Evolutionary conservation across 129 eudicot genomes (phyloP), one percentile per base, ranked within the genome.

Genomic region (Chrysanthemum lavandulifolium): DNA sequence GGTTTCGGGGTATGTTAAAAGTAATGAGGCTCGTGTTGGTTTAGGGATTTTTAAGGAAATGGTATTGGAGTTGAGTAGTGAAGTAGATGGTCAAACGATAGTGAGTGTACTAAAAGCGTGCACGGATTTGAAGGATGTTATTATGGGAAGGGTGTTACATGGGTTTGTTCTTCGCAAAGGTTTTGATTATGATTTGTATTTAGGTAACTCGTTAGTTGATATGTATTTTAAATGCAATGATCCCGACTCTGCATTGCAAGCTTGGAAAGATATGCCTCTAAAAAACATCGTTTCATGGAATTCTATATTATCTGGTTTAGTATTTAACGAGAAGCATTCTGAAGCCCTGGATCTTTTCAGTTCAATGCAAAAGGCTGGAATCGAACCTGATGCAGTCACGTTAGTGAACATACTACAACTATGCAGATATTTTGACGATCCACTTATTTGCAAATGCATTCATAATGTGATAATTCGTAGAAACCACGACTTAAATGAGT

Each of bases 281-380:
- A 93, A 58, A 82, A 93, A 93, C 75, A 68, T 25, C 0, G 83
- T 90, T 33, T 87, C 96, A 1, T 93, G 98, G 98, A 93, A 93
- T 69, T 84, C 98, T 27, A 59, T 90, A 14, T 84, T 93, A 56
- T 90, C 96, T 9, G 97, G 98, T 64, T 78, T 82, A 60, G 86
- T 86, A 47, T 81, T 70, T 57, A 87, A 90, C 50, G 82, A 69
- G 67, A 87, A 81, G 69, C 71, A 85, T 78, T 57, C 40, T 1
- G 88, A 87, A 74, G 97, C 98, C 59, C 49, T 90, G 79, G 25
- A 48, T 25, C 72, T 90, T 58, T 86, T 83, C 56, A 61, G 36
- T 49, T 81, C 77, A 9, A 90, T 93, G 96, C 69, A 56, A 49
- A 59, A 69, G 63, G 56, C 55, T 5, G 79, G 78, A 29, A 67